phyloP scores from a whole-genome alignment of 2,329 filamentous ascomycete genomes.

The Fusarium praegraminearum region DNA sequence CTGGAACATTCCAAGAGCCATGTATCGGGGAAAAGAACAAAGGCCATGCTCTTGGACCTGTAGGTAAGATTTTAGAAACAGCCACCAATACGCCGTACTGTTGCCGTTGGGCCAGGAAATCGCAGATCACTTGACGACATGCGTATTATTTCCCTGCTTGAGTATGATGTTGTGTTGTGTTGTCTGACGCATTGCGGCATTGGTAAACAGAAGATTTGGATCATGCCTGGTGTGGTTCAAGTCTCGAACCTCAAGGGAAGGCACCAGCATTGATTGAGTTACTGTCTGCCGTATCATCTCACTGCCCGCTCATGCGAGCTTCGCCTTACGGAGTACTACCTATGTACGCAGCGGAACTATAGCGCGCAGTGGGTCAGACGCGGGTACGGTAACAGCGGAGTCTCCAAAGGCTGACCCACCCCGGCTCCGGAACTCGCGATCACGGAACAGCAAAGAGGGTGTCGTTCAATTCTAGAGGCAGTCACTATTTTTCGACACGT shows the following conservation, averaged over 20 bases:
- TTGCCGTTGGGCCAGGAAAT: slow-evolving; percentile 15
- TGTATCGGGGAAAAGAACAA: slow-evolving; percentile 16
- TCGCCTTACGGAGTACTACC: not conserved
- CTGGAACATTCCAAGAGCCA: slow-evolving; percentile 42
- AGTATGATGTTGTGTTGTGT: slow-evolving; percentile 13
- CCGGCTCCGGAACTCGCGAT: slow-evolving; percentile 10
- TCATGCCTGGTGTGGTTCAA: slow-evolving; percentile 1
- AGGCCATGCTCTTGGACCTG: slow-evolving; percentile 2
- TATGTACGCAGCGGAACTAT: slow-evolving; percentile 16
- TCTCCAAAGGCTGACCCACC: slow-evolving; percentile 29
- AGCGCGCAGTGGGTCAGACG: slow-evolving; percentile 1
- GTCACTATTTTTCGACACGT: not conserved
- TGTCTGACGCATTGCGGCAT: slow-evolving; percentile 22
- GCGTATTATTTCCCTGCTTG: slow-evolving; percentile 11
- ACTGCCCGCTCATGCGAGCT: slow-evolving; percentile 24
- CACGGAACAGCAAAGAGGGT: slow-evolving; percentile 2
- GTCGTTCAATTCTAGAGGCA: not conserved
- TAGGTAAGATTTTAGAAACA: slow-evolving; percentile 40
- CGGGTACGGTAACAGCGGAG: slow-evolving; percentile 17
- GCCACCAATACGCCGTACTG: slow-evolving; percentile 26
- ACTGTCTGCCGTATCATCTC: not conserved
- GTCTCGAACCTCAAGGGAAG: slow-evolving; percentile 3
- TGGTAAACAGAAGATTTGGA: slow-evolving; percentile 37
- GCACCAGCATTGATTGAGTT: not conserved
- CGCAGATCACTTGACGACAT: slow-evolving; percentile 35